These are phyloP conservation scores for Urochloa ruziziensis DNA, from an alignment of 176 grass and related monocot species.

Conservation along the genomic window DNA sequence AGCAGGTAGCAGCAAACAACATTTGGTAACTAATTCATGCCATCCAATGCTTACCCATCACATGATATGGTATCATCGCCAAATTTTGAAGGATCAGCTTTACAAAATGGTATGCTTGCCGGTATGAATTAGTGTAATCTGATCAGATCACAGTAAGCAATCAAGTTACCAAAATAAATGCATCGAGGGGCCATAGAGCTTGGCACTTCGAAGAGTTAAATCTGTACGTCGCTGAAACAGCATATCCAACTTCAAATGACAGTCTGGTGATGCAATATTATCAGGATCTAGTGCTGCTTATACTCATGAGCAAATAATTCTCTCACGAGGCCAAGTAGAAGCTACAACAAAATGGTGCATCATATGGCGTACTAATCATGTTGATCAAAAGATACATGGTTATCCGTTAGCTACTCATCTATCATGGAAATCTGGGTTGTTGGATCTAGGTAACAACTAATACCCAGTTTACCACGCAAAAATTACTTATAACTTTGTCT, in stretches of 20 bases:
- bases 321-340: neutral
- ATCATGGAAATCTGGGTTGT: neutral
- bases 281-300: neutral
- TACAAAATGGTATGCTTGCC: neutral
- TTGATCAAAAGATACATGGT: neutral
- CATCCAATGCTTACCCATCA: neutral
- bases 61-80: neutral
- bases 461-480: neutral
- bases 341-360: neutral
- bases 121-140: neutral
- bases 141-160: neutral
- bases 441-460: neutral
- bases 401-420: neutral
- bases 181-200: neutral
- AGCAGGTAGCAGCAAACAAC: neutral
- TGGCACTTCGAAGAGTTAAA: neutral
- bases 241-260: constrained; percentile 8
- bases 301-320: neutral
- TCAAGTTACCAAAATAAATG: neutral
- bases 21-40: neutral
- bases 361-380: neutral
- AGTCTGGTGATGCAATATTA: neutral
- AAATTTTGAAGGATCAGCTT: neutral
- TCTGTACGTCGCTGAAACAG: neutral
- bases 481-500: neutral